Evolutionary conservation across 2,329 filamentous ascomycete genomes (phyloP).

Genomic region (Boeremia exigua): DNA sequence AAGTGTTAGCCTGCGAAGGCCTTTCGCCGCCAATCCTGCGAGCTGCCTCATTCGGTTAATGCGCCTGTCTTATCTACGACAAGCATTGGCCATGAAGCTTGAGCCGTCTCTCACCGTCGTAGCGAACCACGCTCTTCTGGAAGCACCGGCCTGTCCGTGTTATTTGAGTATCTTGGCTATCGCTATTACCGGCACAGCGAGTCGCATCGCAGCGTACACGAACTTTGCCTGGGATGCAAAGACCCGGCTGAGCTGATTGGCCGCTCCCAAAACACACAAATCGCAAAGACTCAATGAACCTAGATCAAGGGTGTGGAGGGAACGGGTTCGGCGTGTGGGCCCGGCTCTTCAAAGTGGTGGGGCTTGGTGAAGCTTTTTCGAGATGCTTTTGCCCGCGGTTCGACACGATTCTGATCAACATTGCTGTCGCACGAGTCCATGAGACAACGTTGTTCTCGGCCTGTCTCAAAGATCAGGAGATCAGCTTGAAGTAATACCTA

Average conservation of each 20-base stretch:
- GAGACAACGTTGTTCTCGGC: neutral
- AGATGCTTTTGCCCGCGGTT: neutral
- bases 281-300: conserved; percentile 3
- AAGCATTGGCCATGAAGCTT: conserved; percentile 35
- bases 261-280: neutral
- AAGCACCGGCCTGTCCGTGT: neutral
- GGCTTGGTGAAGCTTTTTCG: conserved; percentile 30
- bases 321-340: neutral
- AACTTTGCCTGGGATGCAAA: neutral
- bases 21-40: conserved; percentile 3
- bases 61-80: conserved; percentile 23
- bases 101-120: conserved; percentile 10
- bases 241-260: neutral
- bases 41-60: conserved; percentile 30
- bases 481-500: no score
- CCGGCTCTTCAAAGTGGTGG: conserved; percentile 5
- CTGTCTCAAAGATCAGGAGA: neutral
- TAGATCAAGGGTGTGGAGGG: conserved; percentile 9
- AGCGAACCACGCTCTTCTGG: neutral
- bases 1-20: neutral
- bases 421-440: neutral
- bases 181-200: conserved; percentile 3
- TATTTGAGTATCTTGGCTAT: neutral
- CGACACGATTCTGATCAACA: neutral
- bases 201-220: neutral